Evolutionary conservation across 2,329 filamentous ascomycete species (phyloP).

Genomic region (Ramularia collo-cygni): DNA sequence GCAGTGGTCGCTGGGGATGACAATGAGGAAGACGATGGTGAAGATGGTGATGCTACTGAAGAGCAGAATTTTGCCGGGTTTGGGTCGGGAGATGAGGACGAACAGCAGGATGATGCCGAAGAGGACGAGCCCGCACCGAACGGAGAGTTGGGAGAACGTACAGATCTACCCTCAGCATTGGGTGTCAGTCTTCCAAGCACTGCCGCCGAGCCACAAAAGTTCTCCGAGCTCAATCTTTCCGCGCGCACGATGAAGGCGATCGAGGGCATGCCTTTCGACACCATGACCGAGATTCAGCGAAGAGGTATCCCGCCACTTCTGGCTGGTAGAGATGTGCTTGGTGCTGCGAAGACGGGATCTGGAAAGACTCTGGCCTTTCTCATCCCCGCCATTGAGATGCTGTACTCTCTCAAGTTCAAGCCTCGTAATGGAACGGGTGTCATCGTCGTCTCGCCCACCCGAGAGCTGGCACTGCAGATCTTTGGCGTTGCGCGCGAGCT

Average conservation of each 20-base stretch:
- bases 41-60: constrained; percentile 28
- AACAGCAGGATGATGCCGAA: constrained; percentile 28
- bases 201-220: constrained; percentile 59
- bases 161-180: constrained; percentile 49
- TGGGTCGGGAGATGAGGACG: constrained; percentile 22
- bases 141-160: constrained; percentile 31
- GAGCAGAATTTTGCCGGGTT: constrained; percentile 1
- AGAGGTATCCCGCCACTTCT: constrained; percentile 80
- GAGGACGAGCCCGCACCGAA: constrained; percentile 18
- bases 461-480: constrained; percentile 91
- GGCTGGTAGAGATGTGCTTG: constrained; percentile 85
- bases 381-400: constrained; percentile 89
- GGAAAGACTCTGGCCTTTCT: constrained; percentile 95
- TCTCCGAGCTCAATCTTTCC: constrained; percentile 76
- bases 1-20: constrained; percentile 15
- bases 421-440: constrained; percentile 87
- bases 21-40: constrained; percentile 32
- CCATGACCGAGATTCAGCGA: constrained; percentile 91
- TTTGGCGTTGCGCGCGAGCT: constrained; percentile 91
- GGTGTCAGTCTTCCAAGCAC: constrained; percentile 53
- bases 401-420: constrained; percentile 85
- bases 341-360: constrained; percentile 90
- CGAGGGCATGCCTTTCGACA: constrained; percentile 84
- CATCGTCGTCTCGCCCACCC: constrained; percentile 84
- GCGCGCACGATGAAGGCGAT: constrained; percentile 86